Percentiles rank a stretch among this genome's conserved stretches.
These are phyloP conservation scores for Poterioochromonas sp. DNA, from an alignment of 352 stramenopile genomes.

Conservation along the genomic window DNA sequence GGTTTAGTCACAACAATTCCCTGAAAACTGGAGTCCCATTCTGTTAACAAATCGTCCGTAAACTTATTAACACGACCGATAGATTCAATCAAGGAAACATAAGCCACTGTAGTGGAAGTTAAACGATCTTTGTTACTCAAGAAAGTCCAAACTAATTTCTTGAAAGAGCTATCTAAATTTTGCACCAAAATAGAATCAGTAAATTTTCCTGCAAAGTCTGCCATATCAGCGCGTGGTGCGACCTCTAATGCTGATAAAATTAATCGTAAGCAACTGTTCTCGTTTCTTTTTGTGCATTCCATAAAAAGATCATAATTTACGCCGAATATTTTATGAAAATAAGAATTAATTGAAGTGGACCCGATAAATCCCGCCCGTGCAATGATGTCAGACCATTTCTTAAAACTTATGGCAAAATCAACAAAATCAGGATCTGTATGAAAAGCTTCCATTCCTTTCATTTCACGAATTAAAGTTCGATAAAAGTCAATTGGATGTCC, in stretches of 20 bases:
- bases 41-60: conserved; percentile 15
- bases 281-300: neutral
- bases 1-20: neutral
- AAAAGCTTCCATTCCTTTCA: neutral
- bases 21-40: neutral
- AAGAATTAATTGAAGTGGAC: neutral
- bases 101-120: neutral
- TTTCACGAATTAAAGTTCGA: neutral
- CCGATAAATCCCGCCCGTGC: neutral
- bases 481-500: conserved; percentile 1
- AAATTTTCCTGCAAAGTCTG: neutral
- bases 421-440: neutral
- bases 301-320: conserved; percentile 15
- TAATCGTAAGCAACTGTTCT: conserved; percentile 23
- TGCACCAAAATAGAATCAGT: conserved; percentile 33
- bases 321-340: neutral
- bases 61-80: neutral
- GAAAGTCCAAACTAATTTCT: neutral
- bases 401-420: neutral
- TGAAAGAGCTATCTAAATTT: conserved; percentile 31
- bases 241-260: conserved; percentile 20
- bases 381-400: no score
- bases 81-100: conserved; percentile 10
- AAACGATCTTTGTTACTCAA: neutral
- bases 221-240: neutral